Evolutionary conservation across 163 green algal genomes (phyloP), one percentile per base, ranked within the genome.

Genomic region (Scenedesmus sp.): DNA sequence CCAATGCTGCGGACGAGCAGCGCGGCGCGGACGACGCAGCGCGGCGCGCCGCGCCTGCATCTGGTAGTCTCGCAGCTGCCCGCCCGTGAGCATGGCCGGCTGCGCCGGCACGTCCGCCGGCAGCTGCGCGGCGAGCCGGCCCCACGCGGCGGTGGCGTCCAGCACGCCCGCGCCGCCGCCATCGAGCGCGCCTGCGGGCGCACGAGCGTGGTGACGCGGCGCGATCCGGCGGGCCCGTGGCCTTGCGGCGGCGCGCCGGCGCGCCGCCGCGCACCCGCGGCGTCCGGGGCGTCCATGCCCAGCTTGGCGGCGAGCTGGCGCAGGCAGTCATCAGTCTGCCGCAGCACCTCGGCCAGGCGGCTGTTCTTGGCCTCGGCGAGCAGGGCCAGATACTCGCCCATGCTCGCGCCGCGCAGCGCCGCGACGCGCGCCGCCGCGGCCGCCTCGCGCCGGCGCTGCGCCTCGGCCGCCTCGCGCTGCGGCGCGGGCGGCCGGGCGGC

Each of bases 31-130:
- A n/a, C 1, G 22, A 56, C 1, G 18, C 28, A 10, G 22, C 39
- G 54, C 28, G 13, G 33, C n/a, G 45, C 15, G 18, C 29, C 80
- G 64, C 74, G 89, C 92, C 45, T 92, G 77, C 80, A 96, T 84
- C 83, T 97, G 94, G 76, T 98, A 98, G 39, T 94, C 75, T 14
- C 92, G 75, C 54, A 98, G 88, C 42, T 88, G 42, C 20, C 89
- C 89, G 4, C 89, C 93, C 24, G 72, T 76, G 15, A 98, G 82
- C 66, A 91, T 82, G 1, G 50, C 17, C 0, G 94, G 95, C 85
- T 98, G 93, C 62, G 90, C 33, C 4, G 48, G n/a, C 1, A 95
- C 83, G 56, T 92, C 80, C 1, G 91, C 89, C 33, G 76, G 51
- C 60, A 94, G 63, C 9, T 65, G 57, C 2, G 47, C 28, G 0